Evolutionary conservation across 78 protist species (phyloP).

Genomic region (Polysphondylium violaceum): DNA sequence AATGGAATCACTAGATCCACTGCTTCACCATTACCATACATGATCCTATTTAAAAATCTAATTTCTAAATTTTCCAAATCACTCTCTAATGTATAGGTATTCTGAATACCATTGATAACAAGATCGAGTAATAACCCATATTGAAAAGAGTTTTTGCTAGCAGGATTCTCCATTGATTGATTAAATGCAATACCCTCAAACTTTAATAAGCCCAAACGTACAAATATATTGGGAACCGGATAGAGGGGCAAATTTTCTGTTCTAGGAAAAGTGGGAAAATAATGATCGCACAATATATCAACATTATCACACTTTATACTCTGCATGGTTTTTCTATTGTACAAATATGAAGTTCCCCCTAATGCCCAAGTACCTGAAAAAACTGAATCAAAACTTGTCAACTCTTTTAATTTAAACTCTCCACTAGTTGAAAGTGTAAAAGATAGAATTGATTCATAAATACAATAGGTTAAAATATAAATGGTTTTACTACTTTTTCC

Average conservation of each 20-base stretch:
- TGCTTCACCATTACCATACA: not conserved
- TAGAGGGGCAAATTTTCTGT: not conserved
- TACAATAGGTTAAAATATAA: not conserved
- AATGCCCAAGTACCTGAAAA: slow-evolving; percentile 45
- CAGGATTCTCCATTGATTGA: not conserved
- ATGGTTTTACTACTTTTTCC: slow-evolving; percentile 3
- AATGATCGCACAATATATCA: slow-evolving; percentile 7
- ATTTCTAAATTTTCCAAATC: not conserved
- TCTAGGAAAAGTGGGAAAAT: slow-evolving; percentile 37
- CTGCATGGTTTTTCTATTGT: not conserved
- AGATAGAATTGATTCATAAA: not conserved
- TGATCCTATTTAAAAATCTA: not conserved
- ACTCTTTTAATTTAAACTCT: not conserved
- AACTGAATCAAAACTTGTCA: not conserved
- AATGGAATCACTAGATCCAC: not conserved
- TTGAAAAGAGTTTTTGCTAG: slow-evolving; percentile 26
- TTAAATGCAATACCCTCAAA: slow-evolving; percentile 3
- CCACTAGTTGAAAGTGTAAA: slow-evolving; percentile 18
- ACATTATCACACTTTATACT: not conserved
- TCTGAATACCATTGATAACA: not conserved
- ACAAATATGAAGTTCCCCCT: slow-evolving; percentile 2
- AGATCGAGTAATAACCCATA: slow-evolving; percentile 4
- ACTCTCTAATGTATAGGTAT: not conserved
- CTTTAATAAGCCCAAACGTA: not conserved
- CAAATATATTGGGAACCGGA: slow-evolving; percentile 35